Evolutionary conservation across 2,329 filamentous ascomycete genomes (phyloP).

Genomic region (Pyrenophora seminiperda): DNA sequence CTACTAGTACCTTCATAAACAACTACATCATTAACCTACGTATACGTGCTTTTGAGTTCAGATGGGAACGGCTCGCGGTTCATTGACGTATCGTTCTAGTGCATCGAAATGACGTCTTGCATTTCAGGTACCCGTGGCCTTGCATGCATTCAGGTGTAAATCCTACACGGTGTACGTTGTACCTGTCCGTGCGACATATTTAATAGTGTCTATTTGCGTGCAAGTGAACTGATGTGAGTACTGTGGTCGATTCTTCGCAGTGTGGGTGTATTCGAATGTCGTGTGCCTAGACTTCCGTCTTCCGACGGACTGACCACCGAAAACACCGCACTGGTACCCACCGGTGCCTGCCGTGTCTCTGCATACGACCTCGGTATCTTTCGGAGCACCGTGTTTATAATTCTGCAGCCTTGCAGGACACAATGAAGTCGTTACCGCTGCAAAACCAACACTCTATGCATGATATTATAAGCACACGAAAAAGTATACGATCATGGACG

Average conservation of each 20-base stretch:
- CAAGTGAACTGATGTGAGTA: no score
- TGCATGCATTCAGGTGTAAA: slow-evolving; percentile 6
- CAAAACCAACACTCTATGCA: no score
- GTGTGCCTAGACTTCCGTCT: no score
- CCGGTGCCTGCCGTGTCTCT: no score
- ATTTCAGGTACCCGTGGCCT: slow-evolving; percentile 10
- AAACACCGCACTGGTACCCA: no score
- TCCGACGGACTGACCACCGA: no score
- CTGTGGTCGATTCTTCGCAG: no score
- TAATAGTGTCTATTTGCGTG: not conserved
- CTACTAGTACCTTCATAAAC: not conserved
- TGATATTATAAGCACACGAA: no score
- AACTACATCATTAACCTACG: slow-evolving; percentile 15
- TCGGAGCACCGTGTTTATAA: slow-evolving; percentile 11
- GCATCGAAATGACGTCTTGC: slow-evolving; percentile 30
- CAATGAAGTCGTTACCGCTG: not conserved
- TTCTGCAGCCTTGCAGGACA: not conserved
- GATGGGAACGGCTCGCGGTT: slow-evolving; percentile 8
- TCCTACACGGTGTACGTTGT: no score
- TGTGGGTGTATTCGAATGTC: not conserved
- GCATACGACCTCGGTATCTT: slow-evolving; percentile 9
- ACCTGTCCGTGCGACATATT: no score
- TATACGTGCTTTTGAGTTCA: slow-evolving; percentile 5
- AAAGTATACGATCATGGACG: slow-evolving; percentile 23
- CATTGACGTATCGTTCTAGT: slow-evolving; percentile 23